Evolutionary conservation across 2,329 filamentous ascomycete species (phyloP).

Genomic region (Colletotrichum euphorbiae): DNA sequence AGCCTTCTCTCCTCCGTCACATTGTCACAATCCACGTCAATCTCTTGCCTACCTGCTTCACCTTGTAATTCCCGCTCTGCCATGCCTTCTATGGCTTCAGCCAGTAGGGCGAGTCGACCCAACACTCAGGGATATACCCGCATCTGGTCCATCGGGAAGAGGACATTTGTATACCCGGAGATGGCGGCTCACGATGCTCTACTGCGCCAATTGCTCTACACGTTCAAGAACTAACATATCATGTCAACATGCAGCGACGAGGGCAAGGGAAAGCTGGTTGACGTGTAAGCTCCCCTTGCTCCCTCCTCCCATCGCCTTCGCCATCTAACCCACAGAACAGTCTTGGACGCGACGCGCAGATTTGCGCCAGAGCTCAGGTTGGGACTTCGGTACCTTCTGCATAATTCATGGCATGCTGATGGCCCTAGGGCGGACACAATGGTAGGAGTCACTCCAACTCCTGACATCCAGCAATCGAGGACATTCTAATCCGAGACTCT

Average conservation of each 20-base stretch:
- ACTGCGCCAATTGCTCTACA: slow-evolving; percentile 21
- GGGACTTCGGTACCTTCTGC: slow-evolving; percentile 32
- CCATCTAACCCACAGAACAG: slow-evolving; percentile 39
- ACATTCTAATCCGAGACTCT: slow-evolving; percentile 37
- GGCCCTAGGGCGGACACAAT: slow-evolving; percentile 47
- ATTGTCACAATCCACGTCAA: background rate
- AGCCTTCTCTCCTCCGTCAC: slow-evolving; percentile 3
- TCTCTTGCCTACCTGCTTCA: slow-evolving; percentile 37
- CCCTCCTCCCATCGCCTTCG: slow-evolving; percentile 37
- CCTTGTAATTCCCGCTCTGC: slow-evolving; percentile 42
- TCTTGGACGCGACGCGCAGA: slow-evolving; percentile 43
- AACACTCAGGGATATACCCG: background rate
- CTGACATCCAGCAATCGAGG: slow-evolving; percentile 24
- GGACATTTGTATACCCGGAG: background rate
- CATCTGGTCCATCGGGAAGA: background rate
- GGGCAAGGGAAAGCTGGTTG: slow-evolving; percentile 54
- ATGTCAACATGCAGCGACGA: slow-evolving; percentile 47
- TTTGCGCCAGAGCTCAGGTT: slow-evolving; percentile 40
- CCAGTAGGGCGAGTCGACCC: slow-evolving; percentile 10
- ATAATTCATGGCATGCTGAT: slow-evolving; percentile 39
- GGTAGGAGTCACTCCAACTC: slow-evolving; percentile 43
- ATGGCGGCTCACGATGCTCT: background rate
- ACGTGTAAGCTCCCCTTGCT: slow-evolving; percentile 45
- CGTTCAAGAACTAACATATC: slow-evolving; percentile 23
- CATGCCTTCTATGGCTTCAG: slow-evolving; percentile 2